Percentiles rank a stretch among this genome's conserved stretches.
Evolutionary conservation across 129 eudicot genomes (phyloP).

Genomic region (Pittosporum tobira): DNA sequence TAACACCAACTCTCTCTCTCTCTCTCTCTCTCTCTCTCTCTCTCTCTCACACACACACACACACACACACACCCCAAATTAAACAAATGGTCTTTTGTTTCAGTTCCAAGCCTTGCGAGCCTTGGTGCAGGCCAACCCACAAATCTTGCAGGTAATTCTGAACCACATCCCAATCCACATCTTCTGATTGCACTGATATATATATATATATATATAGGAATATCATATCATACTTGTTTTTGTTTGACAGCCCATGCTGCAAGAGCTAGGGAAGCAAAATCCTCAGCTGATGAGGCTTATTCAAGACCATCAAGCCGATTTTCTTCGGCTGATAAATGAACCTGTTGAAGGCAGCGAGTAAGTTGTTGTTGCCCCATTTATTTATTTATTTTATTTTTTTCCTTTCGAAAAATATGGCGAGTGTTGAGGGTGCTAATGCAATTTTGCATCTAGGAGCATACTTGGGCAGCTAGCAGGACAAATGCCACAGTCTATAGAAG

Average conservation of each 20-base stretch:
- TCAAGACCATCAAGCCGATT: conserved; percentile 90
- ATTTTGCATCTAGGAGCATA: conserved; percentile 21
- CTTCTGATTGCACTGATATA: background rate
- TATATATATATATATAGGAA: too few species aligned
- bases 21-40: too few species aligned
- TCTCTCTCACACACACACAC: too few species aligned
- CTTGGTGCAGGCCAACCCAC: conserved; percentile 97
- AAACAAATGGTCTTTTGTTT: conserved; percentile 4
- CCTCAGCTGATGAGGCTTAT: conserved; percentile 75
- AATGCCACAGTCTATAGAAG: too few species aligned
- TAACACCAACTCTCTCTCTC: too few species aligned
- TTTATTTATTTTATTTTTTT: too few species aligned
- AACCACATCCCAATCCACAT: background rate
- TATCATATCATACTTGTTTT: conserved; percentile 10
- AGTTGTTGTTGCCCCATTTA: background rate
- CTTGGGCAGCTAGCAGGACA: too few species aligned
- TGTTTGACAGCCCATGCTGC: conserved; percentile 89
- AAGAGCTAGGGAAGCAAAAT: conserved; percentile 88
- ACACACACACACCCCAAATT: too few species aligned
- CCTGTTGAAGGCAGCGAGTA: conserved; percentile 89
- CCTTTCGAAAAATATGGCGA: background rate
- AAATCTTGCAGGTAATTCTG: conserved; percentile 71
- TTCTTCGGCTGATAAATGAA: conserved; percentile 80
- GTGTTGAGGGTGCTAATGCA: background rate
- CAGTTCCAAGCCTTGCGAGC: conserved; percentile 94